phyloP scores from a whole-genome alignment of 495 filamentous ascomycete species.

The Aspergillus funiculosus region DNA sequence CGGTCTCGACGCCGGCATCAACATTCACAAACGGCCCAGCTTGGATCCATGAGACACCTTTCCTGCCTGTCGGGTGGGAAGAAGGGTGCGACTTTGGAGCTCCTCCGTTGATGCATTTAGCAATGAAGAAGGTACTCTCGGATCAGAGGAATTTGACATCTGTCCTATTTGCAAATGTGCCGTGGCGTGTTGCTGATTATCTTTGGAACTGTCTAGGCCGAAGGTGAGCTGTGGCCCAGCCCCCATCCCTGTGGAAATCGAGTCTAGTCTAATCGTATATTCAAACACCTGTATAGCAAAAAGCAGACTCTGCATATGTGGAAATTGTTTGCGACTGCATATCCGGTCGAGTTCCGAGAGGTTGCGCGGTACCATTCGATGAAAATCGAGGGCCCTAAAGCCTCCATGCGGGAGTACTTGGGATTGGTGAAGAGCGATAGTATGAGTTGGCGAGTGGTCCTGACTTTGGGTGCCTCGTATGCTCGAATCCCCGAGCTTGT shows the following conservation, averaged over 20 bases:
- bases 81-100: conserved; percentile 22
- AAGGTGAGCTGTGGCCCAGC: conserved; percentile 26
- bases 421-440: conserved; percentile 25
- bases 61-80: conserved; percentile 25
- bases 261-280: conserved; percentile 8
- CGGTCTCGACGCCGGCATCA: background rate
- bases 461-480: conserved; percentile 26
- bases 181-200: conserved; percentile 34
- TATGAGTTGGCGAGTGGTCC: conserved; percentile 27
- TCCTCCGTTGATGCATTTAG: conserved; percentile 28
- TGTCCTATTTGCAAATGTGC: conserved; percentile 28
- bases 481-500: conserved; percentile 31
- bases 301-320: conserved; percentile 39
- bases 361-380: conserved; percentile 22
- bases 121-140: conserved; percentile 25
- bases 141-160: conserved; percentile 31
- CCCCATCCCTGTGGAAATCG: background rate
- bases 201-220: conserved; percentile 35
- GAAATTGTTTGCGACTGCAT: conserved; percentile 35
- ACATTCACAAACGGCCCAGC: conserved; percentile 18
- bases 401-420: conserved; percentile 31
- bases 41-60: conserved; percentile 38
- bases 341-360: conserved; percentile 29
- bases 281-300: conserved; percentile 21
- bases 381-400: conserved; percentile 19